Evolutionary conservation across 2,329 filamentous ascomycete genomes (phyloP), one percentile per base, ranked within the genome.

Genomic region (Aspergillus cejpii): DNA sequence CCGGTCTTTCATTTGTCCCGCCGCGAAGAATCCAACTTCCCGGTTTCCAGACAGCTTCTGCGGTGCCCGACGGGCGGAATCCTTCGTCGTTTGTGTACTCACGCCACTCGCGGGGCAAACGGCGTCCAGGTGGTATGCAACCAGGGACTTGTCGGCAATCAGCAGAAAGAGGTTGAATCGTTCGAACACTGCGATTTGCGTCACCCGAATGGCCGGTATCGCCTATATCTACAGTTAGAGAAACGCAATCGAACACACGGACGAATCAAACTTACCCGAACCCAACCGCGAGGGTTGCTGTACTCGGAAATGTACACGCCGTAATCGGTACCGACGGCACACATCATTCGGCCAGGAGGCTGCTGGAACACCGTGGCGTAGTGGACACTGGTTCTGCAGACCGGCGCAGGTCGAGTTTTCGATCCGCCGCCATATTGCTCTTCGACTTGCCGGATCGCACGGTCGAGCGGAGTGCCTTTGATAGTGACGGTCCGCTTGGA

Each of bases 21-120:
- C 92, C 12, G 89, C 87, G 65, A 98, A 98, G 74, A 97, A 98
- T 11, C 90, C 87, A 15, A 98, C 90, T 61, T 98, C 92, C 62
- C 92, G 87, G 52, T 84, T 85, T 21, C 84, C 83, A 2, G 83
- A 86, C 26, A 98, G 77, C 57, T 91, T 88, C 63, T 97, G 91
- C 0, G 92, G 92, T n/a, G 92, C 88, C 51, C 86, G 81, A 20
- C 87, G 81, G 3, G 83, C 76, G 34, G 82, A 91, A 62, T 94
- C 87, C 53, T 80, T 70, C 6, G 81, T 56, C 76, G 82, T 41
- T 77, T 79, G 39, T 19, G 64, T 50, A 7, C 56, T 34, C 21
- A 66, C 62, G 1, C 78, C 76, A 46, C 67, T 72, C 14, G 72
- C 65, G 5, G 77, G 74, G 52, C 77, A 81, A 1, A 98, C 79